A percentile compares a stretch with the other conserved stretches of the same genome.
Conservation (phyloP, 441 rosid species). For the Euphorbia schlechtendalii region DNA sequence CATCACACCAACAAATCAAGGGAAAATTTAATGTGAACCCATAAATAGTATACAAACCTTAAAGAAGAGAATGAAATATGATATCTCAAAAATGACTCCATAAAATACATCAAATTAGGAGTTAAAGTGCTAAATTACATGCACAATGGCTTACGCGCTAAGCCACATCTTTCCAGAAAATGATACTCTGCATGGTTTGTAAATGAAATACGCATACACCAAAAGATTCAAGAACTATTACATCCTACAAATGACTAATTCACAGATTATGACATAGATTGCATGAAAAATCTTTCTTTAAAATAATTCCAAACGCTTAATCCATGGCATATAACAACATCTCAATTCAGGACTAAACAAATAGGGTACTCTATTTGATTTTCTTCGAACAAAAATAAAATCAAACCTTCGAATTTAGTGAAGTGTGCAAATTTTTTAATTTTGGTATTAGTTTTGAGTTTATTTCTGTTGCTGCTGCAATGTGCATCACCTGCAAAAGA, state of each 20-base stretch:
- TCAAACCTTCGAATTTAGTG: conserved; percentile 71
- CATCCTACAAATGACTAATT: neutral
- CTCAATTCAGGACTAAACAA: neutral
- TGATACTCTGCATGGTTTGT: no score
- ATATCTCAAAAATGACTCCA: neutral
- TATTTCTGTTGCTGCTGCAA: conserved; percentile 82
- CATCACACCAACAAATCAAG: no score
- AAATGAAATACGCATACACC: no score
- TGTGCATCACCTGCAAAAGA: conserved; percentile 77
- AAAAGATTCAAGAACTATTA: neutral
- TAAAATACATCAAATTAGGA: neutral
- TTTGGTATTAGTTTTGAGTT: conserved; percentile 79
- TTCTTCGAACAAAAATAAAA: conserved; percentile 12
- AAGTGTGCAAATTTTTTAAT: conserved; percentile 52
- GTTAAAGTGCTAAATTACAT: no score
- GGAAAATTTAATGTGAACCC: no score
- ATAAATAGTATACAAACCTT: no score
- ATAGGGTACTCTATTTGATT: no score
- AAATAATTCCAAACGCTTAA: neutral
- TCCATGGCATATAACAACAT: conserved; percentile 1
- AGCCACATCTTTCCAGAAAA: neutral
- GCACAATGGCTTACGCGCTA: no score
- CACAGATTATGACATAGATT: neutral
- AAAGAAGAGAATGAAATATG: neutral
- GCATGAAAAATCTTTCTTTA: neutral